phyloP scores from a whole-genome alignment of 371 early-diverging fungal species.

The Sporodiniella umbellata region DNA sequence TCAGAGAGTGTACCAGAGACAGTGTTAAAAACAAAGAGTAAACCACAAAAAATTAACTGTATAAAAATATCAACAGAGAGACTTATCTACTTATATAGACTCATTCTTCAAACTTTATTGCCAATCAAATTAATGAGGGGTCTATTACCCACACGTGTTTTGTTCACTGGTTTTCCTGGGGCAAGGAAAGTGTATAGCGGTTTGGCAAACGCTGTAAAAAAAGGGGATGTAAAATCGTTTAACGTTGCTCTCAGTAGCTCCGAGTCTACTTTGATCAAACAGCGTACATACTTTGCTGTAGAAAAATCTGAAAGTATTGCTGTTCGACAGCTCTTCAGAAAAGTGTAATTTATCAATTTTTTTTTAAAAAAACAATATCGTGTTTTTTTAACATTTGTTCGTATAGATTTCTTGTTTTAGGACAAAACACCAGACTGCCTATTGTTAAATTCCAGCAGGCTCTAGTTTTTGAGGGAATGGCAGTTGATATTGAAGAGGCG shows the following conservation, averaged over 20 bases:
- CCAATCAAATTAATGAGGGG: slow-evolving; percentile 71
- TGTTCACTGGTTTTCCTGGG: slow-evolving; percentile 59
- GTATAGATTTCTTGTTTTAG: slow-evolving; percentile 49
- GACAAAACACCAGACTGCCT: slow-evolving; percentile 48
- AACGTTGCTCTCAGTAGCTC: slow-evolving; percentile 52
- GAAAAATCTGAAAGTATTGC: slow-evolving; percentile 72
- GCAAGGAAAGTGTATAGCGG: slow-evolving; percentile 53
- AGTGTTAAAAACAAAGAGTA: slow-evolving; percentile 57
- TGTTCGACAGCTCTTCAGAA: slow-evolving; percentile 73
- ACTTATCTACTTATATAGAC: slow-evolving; percentile 25
- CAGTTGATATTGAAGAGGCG: slow-evolving; percentile 42
- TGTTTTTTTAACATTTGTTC: neutral
- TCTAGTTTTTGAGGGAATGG: slow-evolving; percentile 42
- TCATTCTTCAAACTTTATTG: slow-evolving; percentile 73
- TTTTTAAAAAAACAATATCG: slow-evolving; percentile 14
- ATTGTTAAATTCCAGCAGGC: slow-evolving; percentile 56
- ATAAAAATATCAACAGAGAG: too few species aligned
- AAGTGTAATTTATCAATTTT: too few species aligned
- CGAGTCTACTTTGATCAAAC: slow-evolving; percentile 54
- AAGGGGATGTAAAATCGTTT: slow-evolving; percentile 71
- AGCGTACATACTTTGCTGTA: slow-evolving; percentile 76
- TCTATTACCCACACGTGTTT: slow-evolving; percentile 53
- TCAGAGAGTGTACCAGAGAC: slow-evolving; percentile 58
- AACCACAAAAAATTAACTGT: too few species aligned
- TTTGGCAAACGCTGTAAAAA: slow-evolving; percentile 59